Percentiles rank a stretch among this genome's conserved stretches.
Evolutionary conservation across 2,329 filamentous ascomycete genomes (phyloP).

Genomic region (Aspergillus sp.): DNA sequence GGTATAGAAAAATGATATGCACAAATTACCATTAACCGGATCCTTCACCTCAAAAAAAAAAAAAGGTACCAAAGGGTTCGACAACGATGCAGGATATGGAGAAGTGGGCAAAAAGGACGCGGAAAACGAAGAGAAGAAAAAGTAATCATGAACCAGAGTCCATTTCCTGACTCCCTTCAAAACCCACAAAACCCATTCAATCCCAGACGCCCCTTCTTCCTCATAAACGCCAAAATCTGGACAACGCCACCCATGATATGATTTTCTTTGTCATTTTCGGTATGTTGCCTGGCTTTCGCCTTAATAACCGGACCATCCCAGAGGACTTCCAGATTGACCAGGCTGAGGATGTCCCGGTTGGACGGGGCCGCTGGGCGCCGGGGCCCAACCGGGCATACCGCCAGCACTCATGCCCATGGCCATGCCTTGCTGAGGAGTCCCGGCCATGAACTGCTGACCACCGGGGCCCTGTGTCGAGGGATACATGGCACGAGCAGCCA

Average conservation of each 20-base stretch:
- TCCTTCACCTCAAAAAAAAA: constrained; percentile 3
- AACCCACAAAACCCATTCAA: constrained; percentile 1
- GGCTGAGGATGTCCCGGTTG: constrained; percentile 38
- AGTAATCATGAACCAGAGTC: background rate
- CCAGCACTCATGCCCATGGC: constrained; percentile 34
- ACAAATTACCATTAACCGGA: constrained; percentile 31
- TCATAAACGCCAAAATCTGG: constrained; percentile 21
- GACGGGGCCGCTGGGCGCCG: constrained; percentile 32
- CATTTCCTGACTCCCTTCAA: background rate
- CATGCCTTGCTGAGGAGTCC: constrained; percentile 35
- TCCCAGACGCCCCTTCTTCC: constrained; percentile 10
- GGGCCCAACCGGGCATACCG: constrained; percentile 37
- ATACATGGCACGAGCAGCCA: constrained; percentile 37
- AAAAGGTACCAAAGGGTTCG: background rate
- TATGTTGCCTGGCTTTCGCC: background rate
- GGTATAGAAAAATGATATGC: constrained; percentile 33
- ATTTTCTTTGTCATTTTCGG: background rate
- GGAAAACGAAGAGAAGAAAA: background rate
- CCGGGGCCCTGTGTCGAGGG: constrained; percentile 32
- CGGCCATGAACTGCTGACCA: constrained; percentile 33
- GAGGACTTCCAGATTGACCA: constrained; percentile 35
- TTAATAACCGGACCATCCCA: constrained; percentile 39
- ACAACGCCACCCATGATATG: constrained; percentile 22
- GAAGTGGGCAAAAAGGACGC: constrained; percentile 1
- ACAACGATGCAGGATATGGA: background rate